Conservation (phyloP, 1,139 yeast genomes). For the Pichia sp. region DNA sequence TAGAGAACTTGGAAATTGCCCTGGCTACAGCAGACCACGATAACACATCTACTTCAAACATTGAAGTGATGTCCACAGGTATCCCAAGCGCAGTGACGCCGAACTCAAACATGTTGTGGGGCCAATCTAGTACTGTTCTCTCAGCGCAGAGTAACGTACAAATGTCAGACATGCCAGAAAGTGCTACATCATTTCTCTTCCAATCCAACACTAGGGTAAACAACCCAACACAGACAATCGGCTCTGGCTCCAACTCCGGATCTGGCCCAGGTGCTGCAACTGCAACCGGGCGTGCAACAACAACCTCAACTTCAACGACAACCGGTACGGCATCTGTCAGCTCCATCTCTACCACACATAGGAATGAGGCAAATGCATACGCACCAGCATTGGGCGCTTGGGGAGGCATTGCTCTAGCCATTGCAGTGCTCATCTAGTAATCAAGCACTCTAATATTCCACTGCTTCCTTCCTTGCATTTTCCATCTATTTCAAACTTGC, state of each 20-base stretch:
- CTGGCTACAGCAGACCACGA: conserved; percentile 49
- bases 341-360: conserved; percentile 2
- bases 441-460: too few relatives aligned
- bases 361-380: conserved; percentile 1
- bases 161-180: conserved; percentile 7
- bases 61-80: conserved; percentile 11
- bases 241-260: not conserved
- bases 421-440: too few relatives aligned
- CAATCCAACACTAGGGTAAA: too few relatives aligned
- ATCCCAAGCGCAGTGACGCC: conserved; percentile 16
- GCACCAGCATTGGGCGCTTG: too few relatives aligned
- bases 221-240: not conserved
- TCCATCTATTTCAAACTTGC: too few relatives aligned
- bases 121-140: conserved; percentile 6
- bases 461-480: too few relatives aligned
- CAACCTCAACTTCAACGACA: not conserved
- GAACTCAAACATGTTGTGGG: conserved; percentile 7
- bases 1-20: conserved; percentile 57
- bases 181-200: not conserved
- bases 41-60: conserved; percentile 2
- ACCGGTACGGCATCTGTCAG: conserved; percentile 2
- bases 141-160: conserved; percentile 1
- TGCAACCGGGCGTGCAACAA: not conserved
- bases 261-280: not conserved
- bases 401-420: too few relatives aligned